Conservation (phyloP, 345 rosid species). For the Acer campestre region DNA sequence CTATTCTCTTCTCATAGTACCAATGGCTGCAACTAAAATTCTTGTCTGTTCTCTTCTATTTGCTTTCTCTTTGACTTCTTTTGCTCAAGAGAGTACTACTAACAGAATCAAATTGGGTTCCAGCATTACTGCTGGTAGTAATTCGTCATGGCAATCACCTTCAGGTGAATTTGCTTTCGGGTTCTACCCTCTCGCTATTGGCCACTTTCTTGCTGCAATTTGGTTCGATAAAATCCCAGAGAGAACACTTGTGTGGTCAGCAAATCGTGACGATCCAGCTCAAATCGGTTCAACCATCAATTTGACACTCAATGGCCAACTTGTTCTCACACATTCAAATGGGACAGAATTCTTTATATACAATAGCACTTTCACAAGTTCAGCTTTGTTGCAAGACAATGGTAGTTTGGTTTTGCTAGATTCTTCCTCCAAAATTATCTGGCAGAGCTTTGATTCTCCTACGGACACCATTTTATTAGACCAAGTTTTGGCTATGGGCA, state of each 20-base stretch:
- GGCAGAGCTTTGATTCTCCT: constrained; percentile 37
- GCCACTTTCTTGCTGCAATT: constrained; percentile 33
- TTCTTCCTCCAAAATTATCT: constrained; percentile 21
- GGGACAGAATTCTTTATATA: constrained; percentile 18
- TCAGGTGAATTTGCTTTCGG: constrained; percentile 40
- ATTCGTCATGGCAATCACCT: constrained; percentile 34
- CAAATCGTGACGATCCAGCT: constrained; percentile 39
- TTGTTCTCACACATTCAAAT: constrained; percentile 30
- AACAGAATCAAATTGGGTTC: constrained; percentile 23
- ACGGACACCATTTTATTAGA: constrained; percentile 32
- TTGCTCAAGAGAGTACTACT: background rate
- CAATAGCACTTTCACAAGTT: constrained; percentile 24
- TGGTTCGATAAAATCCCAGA: constrained; percentile 36
- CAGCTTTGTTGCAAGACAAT: constrained; percentile 29
- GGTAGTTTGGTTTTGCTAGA: constrained; percentile 30
- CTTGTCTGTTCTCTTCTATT: constrained; percentile 7
- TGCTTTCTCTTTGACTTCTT: too few relatives aligned
- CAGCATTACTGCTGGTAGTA: constrained; percentile 24
- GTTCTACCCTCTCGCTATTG: constrained; percentile 26
- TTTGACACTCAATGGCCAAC: constrained; percentile 29
- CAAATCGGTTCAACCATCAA: constrained; percentile 22
- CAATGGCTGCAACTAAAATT: constrained; percentile 13
- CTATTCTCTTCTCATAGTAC: background rate
- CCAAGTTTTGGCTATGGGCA: constrained; percentile 29
- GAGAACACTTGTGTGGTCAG: constrained; percentile 36